These are phyloP conservation scores for Pseudoperonospora humuli DNA, from an alignment of 352 stramenopile species.

Conservation along the genomic window DNA sequence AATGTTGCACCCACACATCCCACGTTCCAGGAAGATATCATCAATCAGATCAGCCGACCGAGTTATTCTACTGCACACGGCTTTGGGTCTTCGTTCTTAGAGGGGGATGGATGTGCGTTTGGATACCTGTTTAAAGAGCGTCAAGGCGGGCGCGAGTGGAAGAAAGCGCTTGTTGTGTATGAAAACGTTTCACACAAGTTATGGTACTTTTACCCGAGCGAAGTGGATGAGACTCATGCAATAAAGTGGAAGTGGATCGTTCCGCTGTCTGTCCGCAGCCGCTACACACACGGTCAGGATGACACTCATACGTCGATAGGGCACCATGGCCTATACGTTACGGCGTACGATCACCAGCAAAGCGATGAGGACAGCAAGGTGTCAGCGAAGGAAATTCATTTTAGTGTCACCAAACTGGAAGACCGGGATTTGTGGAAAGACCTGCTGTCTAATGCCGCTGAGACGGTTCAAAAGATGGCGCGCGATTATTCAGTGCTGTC, in stretches of 20 bases:
- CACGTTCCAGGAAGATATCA: constrained; percentile 82
- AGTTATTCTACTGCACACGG: constrained; percentile 76
- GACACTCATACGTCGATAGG: constrained; percentile 76
- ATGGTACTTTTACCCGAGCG: constrained; percentile 85
- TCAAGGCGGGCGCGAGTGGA: constrained; percentile 52
- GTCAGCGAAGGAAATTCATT: constrained; percentile 67
- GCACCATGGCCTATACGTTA: constrained; percentile 78
- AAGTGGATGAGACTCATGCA: constrained; percentile 68
- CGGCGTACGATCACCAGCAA: constrained; percentile 70
- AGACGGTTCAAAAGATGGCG: constrained; percentile 57
- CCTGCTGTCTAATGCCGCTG: constrained; percentile 47
- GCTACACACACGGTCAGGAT: constrained; percentile 81
- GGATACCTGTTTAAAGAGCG: constrained; percentile 81
- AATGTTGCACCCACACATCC: constrained; percentile 36
- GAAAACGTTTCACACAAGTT: constrained; percentile 84
- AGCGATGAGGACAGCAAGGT: constrained; percentile 35
- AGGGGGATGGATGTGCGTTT: constrained; percentile 77
- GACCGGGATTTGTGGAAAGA: constrained; percentile 78
- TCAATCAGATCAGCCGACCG: constrained; percentile 81
- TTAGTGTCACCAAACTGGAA: constrained; percentile 80
- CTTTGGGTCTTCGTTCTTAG: constrained; percentile 80
- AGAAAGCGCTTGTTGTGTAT: constrained; percentile 81
- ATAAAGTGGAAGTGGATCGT: constrained; percentile 88
- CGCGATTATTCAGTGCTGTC: constrained; percentile 56
- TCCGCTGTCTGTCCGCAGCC: constrained; percentile 53